Evolutionary conservation across 768 basidiomycete species (phyloP), one percentile per base, ranked within the genome.

Genomic region (Pisolithus tinctorius): DNA sequence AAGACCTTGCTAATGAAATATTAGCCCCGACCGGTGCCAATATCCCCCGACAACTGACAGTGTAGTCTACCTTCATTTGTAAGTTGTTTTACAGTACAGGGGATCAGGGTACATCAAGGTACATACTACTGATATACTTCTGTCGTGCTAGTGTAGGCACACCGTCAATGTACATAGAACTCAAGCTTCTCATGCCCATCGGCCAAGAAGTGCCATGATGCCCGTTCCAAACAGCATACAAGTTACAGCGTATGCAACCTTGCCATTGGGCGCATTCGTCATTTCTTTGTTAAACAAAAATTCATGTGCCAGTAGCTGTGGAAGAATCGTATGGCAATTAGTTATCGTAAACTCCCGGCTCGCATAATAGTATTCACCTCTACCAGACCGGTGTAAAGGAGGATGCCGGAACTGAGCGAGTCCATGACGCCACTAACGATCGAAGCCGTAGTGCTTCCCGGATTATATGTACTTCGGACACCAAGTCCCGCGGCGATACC

Each of bases 261-360:
- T 81, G 26, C 66, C 60, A 48, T 79, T 81, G 5, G 82, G 81
- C 4, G 78, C 79, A n/a, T 79, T 74, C 65, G 85, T 81, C 85
- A 93, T 90, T 51, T 89, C 80, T 52, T 83, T 81, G 72, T 82
- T 93, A 71, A 95, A 93, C 38, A 98, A 63, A 69, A 98, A 96
- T 62, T 97, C 95, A 63, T 96, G 94, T 1, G 92, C 95, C 42
- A 98, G 76, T 0, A 96, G 77, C 84, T 87, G 55, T 1, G 5
- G n/a, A 30, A n/a, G 20, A 20, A 20, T 20, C 20, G 20, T 2
- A 20, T 20, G 20, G 20, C 20, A 20, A 20, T 65, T 7, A 60
- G 50, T 34, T 39, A 16, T 13, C 30, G 3, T 40, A 4, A 4
- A 11, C 6, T 10, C 14, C 13, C 36, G 36, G 37, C 6, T 37